phyloP scores from a whole-genome alignment of 2,329 filamentous ascomycete species.

The Fusarium agapanthi region DNA sequence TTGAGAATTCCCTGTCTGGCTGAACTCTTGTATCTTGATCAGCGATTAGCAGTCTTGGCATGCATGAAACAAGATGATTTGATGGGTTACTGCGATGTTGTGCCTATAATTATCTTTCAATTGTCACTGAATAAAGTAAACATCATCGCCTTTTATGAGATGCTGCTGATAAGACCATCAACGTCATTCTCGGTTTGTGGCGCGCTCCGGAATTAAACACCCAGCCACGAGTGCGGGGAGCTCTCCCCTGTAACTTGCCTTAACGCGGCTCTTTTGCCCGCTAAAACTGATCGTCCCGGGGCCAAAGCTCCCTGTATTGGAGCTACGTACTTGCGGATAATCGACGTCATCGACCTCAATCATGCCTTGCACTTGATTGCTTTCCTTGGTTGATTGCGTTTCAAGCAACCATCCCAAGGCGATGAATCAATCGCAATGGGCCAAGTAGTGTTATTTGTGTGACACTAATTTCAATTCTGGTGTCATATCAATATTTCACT shows the following conservation, averaged over 20 bases:
- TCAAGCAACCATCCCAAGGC: slow-evolving; percentile 21
- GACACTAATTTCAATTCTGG: slow-evolving; percentile 22
- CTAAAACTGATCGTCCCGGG: slow-evolving; percentile 28
- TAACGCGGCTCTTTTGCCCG: slow-evolving; percentile 25
- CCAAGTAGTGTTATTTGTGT: slow-evolving; percentile 12
- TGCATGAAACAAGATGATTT: background rate
- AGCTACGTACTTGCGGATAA: slow-evolving; percentile 11
- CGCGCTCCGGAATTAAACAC: slow-evolving; percentile 5
- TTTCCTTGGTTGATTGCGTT: slow-evolving; percentile 31
- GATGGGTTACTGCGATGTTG: background rate
- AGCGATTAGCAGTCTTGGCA: slow-evolving; percentile 20
- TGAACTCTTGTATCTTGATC: slow-evolving; percentile 10
- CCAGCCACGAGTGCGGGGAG: slow-evolving; percentile 14
- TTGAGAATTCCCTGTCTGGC: slow-evolving; percentile 21
- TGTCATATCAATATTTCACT: slow-evolving; percentile 22
- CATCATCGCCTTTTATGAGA: background rate
- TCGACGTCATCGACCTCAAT: slow-evolving; percentile 41
- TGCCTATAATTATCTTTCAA: background rate
- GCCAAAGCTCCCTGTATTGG: slow-evolving; percentile 12
- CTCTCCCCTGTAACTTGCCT: slow-evolving; percentile 15
- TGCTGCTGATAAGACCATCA: background rate
- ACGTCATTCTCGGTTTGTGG: slow-evolving; percentile 21
- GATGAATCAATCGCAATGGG: slow-evolving; percentile 29
- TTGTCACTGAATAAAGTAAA: background rate
- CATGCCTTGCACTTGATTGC: slow-evolving; percentile 23